Evolutionary conservation across 2,329 filamentous ascomycete species (phyloP).

Genomic region (Xylaria sp.): DNA sequence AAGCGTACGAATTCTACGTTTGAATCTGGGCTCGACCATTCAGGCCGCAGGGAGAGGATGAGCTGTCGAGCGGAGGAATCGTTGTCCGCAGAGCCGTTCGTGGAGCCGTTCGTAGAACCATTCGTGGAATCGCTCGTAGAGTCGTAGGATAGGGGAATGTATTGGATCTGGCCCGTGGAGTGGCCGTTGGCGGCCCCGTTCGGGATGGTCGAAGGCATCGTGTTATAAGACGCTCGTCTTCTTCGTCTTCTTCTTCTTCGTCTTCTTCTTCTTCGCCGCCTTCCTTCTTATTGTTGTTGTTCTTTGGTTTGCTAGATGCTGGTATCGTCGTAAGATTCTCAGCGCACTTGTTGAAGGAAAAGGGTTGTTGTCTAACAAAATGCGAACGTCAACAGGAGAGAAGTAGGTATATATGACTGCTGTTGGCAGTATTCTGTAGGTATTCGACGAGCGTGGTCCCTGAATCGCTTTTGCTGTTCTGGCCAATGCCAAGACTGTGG

Average conservation of each 20-base stretch:
- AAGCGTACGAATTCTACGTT: slow-evolving; percentile 88
- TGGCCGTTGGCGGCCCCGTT: slow-evolving; percentile 34
- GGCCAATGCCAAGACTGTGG: slow-evolving; percentile 32
- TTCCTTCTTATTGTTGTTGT: not conserved
- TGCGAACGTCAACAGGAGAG: not conserved
- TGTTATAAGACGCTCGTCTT: slow-evolving; percentile 11
- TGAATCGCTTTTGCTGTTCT: slow-evolving; percentile 17
- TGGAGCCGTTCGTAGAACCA: slow-evolving; percentile 36
- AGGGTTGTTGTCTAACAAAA: not conserved
- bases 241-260: not conserved
- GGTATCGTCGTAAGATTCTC: not conserved
- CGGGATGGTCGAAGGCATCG: slow-evolving; percentile 43
- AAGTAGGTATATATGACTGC: not conserved
- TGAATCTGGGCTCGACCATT: slow-evolving; percentile 81
- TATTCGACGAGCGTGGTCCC: not conserved
- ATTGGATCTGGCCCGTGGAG: not conserved
- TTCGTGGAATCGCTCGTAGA: slow-evolving; percentile 23
- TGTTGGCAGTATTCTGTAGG: not conserved
- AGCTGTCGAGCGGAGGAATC: slow-evolving; percentile 82
- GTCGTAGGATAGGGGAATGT: too few relatives aligned
- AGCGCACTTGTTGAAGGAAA: not conserved
- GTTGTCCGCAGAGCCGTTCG: slow-evolving; percentile 71
- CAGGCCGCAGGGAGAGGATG: slow-evolving; percentile 80
- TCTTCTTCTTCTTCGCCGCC: not conserved
- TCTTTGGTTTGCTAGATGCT: not conserved